A percentile compares a stretch with the other conserved stretches of the same genome.
These are phyloP conservation scores for Abrus pulchellus DNA, from an alignment of 306 rosid genomes.

Conservation along the genomic window DNA sequence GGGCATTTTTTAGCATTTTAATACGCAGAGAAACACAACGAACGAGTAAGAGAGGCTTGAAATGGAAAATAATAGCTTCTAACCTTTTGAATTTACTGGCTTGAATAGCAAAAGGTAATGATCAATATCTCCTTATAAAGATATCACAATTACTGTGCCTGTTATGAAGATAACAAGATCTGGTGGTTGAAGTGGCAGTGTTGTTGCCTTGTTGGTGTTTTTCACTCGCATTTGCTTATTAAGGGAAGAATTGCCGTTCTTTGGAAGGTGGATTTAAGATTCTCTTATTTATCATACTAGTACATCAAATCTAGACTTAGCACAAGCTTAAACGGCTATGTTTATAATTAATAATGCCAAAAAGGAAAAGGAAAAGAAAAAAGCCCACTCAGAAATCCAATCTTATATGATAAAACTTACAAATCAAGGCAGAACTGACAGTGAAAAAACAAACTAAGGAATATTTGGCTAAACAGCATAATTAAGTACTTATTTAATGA, in stretches of 20 bases:
- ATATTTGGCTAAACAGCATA: too few relatives aligned
- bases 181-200: constrained; percentile 41
- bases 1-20: neutral
- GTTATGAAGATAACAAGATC: constrained; percentile 29
- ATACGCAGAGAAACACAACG: neutral
- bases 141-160: constrained; percentile 2
- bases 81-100: constrained; percentile 3
- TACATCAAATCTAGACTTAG: too few relatives aligned
- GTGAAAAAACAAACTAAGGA: neutral
- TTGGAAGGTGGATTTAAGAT: neutral
- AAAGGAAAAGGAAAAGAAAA: neutral
- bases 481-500: too few relatives aligned
- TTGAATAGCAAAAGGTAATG: constrained; percentile 41
- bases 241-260: constrained; percentile 29
- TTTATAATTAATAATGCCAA: neutral
- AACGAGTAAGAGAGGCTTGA: neutral
- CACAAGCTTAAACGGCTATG: neutral
- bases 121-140: constrained; percentile 45
- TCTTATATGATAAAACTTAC: neutral
- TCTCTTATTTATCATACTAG: neutral
- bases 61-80: constrained; percentile 9
- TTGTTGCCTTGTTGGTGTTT: neutral
- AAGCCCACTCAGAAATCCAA: neutral
- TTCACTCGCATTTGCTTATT: neutral
- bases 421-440: neutral